These are phyloP conservation scores for Cladophialophora carrionii DNA, from an alignment of 2,329 filamentous ascomycete genomes.

Conservation along the genomic window DNA sequence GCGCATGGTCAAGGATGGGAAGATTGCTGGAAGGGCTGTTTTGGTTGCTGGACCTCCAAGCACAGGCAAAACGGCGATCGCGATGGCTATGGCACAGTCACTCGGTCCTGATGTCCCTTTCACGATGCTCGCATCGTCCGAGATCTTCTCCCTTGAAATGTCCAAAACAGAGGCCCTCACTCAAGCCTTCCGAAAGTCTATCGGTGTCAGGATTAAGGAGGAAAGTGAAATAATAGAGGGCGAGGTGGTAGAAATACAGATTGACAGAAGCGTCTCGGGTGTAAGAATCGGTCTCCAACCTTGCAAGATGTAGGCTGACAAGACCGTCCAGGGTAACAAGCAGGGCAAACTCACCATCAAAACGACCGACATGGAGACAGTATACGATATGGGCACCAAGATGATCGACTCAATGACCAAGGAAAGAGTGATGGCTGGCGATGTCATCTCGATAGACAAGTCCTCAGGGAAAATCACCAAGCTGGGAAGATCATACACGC, in stretches of 20 bases:
- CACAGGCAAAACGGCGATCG: constrained; percentile 97
- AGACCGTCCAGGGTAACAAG: constrained; percentile 70
- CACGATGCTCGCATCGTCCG: constrained; percentile 90
- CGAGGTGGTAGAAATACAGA: constrained; percentile 98
- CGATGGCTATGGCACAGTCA: constrained; percentile 98
- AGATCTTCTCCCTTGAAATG: constrained; percentile 99
- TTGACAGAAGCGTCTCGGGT: constrained; percentile 93
- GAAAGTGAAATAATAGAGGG: constrained; percentile 99
- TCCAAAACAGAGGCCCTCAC: constrained; percentile 98
- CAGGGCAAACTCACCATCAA: constrained; percentile 99
- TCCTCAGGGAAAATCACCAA: constrained; percentile 98
- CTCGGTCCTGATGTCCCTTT: constrained; percentile 93
- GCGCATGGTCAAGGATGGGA: constrained; percentile 98
- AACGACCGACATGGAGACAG: constrained; percentile 99
- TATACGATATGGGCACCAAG: constrained; percentile 99
- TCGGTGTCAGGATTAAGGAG: constrained; percentile 96
- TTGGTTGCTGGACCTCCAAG: constrained; percentile 94
- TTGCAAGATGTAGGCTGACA: constrained; percentile 33
- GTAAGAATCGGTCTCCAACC: constrained; percentile 44
- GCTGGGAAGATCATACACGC: constrained; percentile 89
- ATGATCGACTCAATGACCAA: constrained; percentile 99
- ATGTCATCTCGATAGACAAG: constrained; percentile 98
- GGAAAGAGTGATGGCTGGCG: constrained; percentile 97
- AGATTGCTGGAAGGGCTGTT: constrained; percentile 93
- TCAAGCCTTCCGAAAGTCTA: constrained; percentile 98